Conservation (phyloP, 2,329 filamentous ascomycete species). For the Furcasterigmium sp. region DNA sequence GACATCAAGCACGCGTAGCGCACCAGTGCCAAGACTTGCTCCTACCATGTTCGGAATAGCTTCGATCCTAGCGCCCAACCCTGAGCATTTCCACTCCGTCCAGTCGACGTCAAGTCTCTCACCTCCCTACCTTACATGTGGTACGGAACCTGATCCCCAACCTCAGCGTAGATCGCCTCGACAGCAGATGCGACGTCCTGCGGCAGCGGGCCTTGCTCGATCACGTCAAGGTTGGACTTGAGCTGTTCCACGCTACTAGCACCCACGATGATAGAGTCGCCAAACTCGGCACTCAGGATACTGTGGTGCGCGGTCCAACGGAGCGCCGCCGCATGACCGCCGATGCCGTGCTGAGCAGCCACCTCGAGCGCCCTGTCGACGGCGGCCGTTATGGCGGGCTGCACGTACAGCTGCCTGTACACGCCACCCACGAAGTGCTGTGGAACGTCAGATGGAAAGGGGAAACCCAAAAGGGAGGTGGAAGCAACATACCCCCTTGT, state of each 20-base stretch:
- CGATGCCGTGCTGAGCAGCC: conserved; percentile 26
- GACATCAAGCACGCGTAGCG: background rate
- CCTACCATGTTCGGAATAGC: conserved; percentile 1
- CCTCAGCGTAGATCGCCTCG: conserved; percentile 8
- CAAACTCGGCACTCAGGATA: conserved; percentile 19
- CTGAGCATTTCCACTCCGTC: background rate
- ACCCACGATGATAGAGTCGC: conserved; percentile 30
- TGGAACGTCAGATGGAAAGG: background rate
- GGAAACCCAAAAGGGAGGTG: background rate
- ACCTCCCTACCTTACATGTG: background rate
- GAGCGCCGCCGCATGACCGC: conserved; percentile 32
- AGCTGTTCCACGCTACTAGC: conserved; percentile 28
- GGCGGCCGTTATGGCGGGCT: conserved; percentile 19
- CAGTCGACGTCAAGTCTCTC: background rate
- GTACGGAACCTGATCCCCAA: conserved; percentile 2
- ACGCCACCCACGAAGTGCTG: conserved; percentile 13
- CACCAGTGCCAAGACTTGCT: conserved; percentile 2
- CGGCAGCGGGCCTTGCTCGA: conserved; percentile 35
- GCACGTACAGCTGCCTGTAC: conserved; percentile 19
- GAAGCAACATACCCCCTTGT: conserved; percentile 14
- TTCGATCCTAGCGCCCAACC: background rate
- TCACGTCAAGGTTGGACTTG: conserved; percentile 22
- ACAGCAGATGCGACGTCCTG: conserved; percentile 22
- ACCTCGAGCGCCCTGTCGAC: conserved; percentile 18
- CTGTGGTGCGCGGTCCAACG: conserved; percentile 34